Evolutionary conservation across 2,329 filamentous ascomycete genomes (phyloP), one percentile per base, ranked within the genome.

Genomic region (Trichophyton mentagrophytes): DNA sequence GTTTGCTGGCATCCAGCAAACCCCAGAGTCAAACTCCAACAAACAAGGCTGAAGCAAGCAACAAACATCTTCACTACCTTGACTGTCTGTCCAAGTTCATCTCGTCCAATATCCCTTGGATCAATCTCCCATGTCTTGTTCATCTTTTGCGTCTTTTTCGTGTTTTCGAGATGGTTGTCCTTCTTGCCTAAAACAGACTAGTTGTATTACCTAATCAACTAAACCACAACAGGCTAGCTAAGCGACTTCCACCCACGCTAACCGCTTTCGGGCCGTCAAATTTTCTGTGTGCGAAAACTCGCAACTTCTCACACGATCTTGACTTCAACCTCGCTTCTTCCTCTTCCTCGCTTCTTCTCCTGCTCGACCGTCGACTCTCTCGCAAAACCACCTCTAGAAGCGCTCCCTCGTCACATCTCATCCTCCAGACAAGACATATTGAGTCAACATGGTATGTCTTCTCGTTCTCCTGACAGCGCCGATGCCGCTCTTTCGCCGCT

Each of bases 391-490:
- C 73, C 72, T 72, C 70, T 66, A 70, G 73, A 73, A 75, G 70
- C 71, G 69, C 68, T 64, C 64, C 66, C 68, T 57, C 58, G 49
- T 60, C 61, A 62, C 55, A 46, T 70, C 57, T 44, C 40, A 27
- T 36, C n/a, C 27, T 49, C 42, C 57, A 47, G 57, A 46, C 57
- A 59, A 59, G 44, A 33, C n/a, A 69, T 69, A 66, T 69, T 67
- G 71, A 69, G 72, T 72, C 74, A 76, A 74, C 71, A 76, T 76
- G 74, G 74, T 76, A 49, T 27, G 57, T 49, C 25, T n/a, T 17
- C 3, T 3, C 3, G 33, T 30, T 27, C 51, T 11, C 42, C 33
- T 38, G 33, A 38, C 30, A 17, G 30, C 30, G 27, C 27, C 27
- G 53, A 30, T 22, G 22, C 30, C 15, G 33, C 51, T 20, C 17